Evolutionary conservation across 306 rosid species (phyloP), one percentile per base, ranked within the genome.

Genomic region (Chamaecrista fasciculata): DNA sequence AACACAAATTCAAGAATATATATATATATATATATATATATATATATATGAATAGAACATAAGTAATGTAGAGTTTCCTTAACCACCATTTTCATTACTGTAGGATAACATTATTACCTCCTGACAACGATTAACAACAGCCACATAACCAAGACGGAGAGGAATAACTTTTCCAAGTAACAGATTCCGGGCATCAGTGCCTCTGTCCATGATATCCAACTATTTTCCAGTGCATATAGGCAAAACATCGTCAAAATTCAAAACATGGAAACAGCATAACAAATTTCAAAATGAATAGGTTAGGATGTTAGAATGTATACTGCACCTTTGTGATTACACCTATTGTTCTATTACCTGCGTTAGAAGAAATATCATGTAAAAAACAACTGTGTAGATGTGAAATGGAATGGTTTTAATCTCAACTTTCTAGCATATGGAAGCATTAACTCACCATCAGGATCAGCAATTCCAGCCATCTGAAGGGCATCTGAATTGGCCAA

Each of bases 201-300:
- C 97, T 84, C 99, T 88, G 80, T 94, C 99, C 99, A 91, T 94
- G 69, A 94, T 94, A 81, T 94, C 98, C 87, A 94, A 78, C 98
- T 94, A 67, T 63, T 75, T 20, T 49, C 64, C 53, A 59, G 8
- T 73, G 14, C 25, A 64, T 20, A 73, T 11, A 28, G 18, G 14
- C 40, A 63, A 40, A 73, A 70, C 20, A 25, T 60, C n/a, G 66
- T 85, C 78, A 81, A 70, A 52, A 71, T 57, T 85, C 78, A 81
- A 70, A 52, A 71, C 61, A 62, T 12, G 21, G 44, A 44, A 71
- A 78, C 42, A 39, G n/a, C 69, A 31, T 21, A 59, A 65, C 34
- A 64, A 52, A 39, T 11, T 56, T 64, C 66, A 44, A 42, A 74
- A 16, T 11, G 19, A 37, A 53, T 1, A 15, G 6, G 15, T 46